Conservation (phyloP, 257 asterid genomes). For the Solanum medicagineum region DNA sequence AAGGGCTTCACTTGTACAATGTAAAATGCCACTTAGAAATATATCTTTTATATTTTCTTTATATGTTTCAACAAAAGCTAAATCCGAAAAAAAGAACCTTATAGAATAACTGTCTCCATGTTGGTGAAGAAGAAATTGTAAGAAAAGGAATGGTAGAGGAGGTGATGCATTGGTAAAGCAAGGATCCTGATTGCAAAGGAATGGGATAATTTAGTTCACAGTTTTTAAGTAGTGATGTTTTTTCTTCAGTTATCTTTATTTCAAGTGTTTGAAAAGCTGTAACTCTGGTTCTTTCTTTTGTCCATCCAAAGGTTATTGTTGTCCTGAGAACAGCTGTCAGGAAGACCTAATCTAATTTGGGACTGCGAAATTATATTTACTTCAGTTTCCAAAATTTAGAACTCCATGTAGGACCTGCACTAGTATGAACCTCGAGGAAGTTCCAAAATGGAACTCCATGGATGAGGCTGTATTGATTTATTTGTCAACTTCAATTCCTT, state of each 20-base stretch:
- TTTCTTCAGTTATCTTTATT: background rate
- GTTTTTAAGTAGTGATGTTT: background rate
- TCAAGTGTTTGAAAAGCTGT: background rate
- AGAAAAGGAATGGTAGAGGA: background rate
- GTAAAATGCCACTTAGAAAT: too few relatives aligned
- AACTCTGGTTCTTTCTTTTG: background rate
- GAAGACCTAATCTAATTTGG: background rate
- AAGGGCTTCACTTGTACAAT: too few relatives aligned
- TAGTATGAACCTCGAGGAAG: background rate
- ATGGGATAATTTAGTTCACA: background rate
- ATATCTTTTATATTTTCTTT: too few relatives aligned
- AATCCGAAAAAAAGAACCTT: background rate
- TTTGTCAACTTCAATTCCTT: background rate
- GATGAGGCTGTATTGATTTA: background rate
- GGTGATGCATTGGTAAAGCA: background rate
- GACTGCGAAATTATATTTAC: background rate
- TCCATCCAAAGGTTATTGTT: background rate
- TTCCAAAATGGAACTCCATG: background rate
- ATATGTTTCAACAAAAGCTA: too few relatives aligned
- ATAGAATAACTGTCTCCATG: background rate
- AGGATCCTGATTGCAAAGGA: background rate
- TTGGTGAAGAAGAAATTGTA: background rate
- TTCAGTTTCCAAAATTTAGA: background rate
- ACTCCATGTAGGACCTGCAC: background rate
- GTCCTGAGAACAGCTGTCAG: background rate